Base-by-base conservation (phyloP, 2,329 filamentous ascomycete species). In the Aspergillus neoniger region DNA sequence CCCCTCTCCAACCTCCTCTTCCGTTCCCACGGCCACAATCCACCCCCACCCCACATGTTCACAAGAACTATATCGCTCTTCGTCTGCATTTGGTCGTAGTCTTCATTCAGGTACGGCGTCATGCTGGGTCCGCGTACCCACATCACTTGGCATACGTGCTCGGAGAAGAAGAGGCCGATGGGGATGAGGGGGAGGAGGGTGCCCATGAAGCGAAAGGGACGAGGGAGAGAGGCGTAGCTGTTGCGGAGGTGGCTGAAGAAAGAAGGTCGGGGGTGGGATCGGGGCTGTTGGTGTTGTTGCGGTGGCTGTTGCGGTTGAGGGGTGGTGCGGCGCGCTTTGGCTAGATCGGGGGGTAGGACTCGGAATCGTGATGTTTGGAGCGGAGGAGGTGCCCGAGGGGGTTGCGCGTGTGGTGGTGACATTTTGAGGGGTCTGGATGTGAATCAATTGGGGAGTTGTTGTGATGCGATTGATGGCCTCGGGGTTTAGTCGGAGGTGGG, bases 21-120 rank as follows among this genome's bases (percentile, higher is more conserved):
- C 23, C 86, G 62, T 44, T 71, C 64, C 67, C 72, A 74, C 1
- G 72, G 82, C 62, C 83, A 82, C 74, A 83, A 82, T 71, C 88
- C 89, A 69, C 79, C 81, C 74, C 62, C 60, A n/a, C 65, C 71
- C 63, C 71, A 77, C 72, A 74, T 74, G 44, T 74, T 77, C 23
- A 80, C 75, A n/a, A 80, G 63, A 12, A 81, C 76, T 59, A 77
- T 70, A 47, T 82, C 79, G 43, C 70, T 71, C 32, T 72, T 69
- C 12, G 75, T 73, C 25, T 77, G 72, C 51, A 70, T 72, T 52
- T 73, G 63, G 79, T 79, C 60, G 80, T 86, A 87, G 55, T 88
- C 84, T 60, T 86, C 81, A 69, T 93, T 93, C 57, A 94, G 79
- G 63, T 87, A 89, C 1, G 91, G 91, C 58, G 89, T 89, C 91